Evolutionary conservation across 73 alveolate genomes (phyloP), one percentile per base, ranked within the genome.

Genomic region (Uronychia binucleata): DNA sequence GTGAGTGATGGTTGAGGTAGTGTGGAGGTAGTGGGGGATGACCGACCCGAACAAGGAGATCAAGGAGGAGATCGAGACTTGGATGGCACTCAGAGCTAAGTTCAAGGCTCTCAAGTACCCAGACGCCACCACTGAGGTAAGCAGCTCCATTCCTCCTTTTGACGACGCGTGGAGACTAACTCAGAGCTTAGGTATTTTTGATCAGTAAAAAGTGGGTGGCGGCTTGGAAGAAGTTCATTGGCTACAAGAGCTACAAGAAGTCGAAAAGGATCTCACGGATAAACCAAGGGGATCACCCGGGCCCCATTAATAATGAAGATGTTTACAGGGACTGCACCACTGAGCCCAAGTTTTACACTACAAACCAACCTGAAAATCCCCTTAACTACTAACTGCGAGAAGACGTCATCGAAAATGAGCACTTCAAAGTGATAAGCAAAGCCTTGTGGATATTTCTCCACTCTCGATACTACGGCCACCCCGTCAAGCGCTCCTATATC

Each of bases 401-500:
- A 13, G 59, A 84, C 14, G 46, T 59, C 26, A 34, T 34, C n/a
- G 90, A 83, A 78, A 79, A 85, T 1, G n/a, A 29, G 0, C 88
- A 89, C 57, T 89, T 74, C 60, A 89, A 77, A 28, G 60, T 84
- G 11, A n/a, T 89, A 27, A 83, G 84, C 30, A 25, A 31, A 30
- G 59, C 28, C 28, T 26, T 74, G 28, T 89, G 95, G 95, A 27
- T 33, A 0, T n/a, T 84, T 1, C 33, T 89, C 58, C 14, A 34
- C 81, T 0, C n/a, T 0, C 84, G 83, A 58, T 89, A 77, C 74
- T 87, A 87, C 0, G 95, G 95, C 26, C 29, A 30, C 8, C 80
- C 57, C 28, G 26, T 89, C 13, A 46, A 33, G 28, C 77, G 95
- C 33, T 32, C 0, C 75, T 83, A 84, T 30, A 60, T 32, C 28